These are phyloP conservation scores for Quercus lobata DNA, from an alignment of 331 rosid genomes.

Conservation along the genomic window DNA sequence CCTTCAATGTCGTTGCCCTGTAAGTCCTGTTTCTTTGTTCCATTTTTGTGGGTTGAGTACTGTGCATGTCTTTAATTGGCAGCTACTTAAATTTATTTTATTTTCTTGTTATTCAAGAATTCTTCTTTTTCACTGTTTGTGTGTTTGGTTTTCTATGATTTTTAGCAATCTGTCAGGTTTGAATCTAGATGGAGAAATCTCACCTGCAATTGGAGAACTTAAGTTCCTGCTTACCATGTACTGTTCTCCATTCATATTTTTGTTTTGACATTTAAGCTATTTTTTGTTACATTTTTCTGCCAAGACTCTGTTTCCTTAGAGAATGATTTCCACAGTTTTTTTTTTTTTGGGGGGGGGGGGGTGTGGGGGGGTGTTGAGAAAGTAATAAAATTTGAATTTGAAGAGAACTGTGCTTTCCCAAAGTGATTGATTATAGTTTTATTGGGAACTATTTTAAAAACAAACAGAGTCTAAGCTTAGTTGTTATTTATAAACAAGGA, in stretches of 20 bases:
- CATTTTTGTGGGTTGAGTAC: neutral
- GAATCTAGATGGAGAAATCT: constrained; percentile 92
- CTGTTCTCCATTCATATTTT: neutral
- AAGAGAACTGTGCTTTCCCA: neutral
- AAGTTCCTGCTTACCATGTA: constrained; percentile 46
- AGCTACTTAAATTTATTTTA: neutral
- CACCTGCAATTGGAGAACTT: constrained; percentile 81
- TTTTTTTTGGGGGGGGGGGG: too few relatives aligned
- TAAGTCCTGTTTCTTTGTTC: constrained; percentile 30
- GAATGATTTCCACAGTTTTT: neutral
- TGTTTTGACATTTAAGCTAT: neutral
- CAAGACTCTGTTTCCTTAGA: neutral
- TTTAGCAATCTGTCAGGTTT: constrained; percentile 82
- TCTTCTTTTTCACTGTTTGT: constrained; percentile 1
- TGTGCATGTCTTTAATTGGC: neutral
- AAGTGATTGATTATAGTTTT: neutral
- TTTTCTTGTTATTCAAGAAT: neutral
- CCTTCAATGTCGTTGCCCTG: constrained; percentile 85
- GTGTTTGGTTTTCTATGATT: neutral
- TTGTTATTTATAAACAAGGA: neutral
- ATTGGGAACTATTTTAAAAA: neutral
- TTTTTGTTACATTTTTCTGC: neutral
- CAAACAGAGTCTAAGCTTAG: neutral
- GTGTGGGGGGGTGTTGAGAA: too few relatives aligned
- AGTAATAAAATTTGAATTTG: too few relatives aligned